Conservation (phyloP, 2,329 filamentous ascomycete species). For the Trichoderma citrinoviride region DNA sequence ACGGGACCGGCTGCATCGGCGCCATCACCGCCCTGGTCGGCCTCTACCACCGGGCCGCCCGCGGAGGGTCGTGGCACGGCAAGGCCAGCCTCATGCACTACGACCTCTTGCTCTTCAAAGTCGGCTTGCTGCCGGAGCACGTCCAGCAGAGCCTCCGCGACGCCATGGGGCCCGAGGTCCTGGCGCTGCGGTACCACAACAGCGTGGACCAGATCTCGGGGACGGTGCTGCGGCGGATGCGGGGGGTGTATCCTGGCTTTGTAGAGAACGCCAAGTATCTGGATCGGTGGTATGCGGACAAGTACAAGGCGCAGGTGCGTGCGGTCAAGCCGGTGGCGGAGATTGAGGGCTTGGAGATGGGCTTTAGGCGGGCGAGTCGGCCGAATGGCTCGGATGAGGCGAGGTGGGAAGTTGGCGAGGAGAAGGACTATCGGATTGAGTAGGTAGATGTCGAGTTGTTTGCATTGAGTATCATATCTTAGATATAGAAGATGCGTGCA, state of each 20-base stretch:
- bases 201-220: slow-evolving; percentile 65
- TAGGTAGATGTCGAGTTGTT: slow-evolving; percentile 9
- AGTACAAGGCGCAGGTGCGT: slow-evolving; percentile 41
- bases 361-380: slow-evolving; percentile 44
- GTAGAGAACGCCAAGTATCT: slow-evolving; percentile 48
- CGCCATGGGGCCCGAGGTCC: slow-evolving; percentile 52
- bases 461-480: background rate
- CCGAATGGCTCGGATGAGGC: slow-evolving; percentile 58
- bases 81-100: slow-evolving; percentile 65
- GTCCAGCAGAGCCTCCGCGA: slow-evolving; percentile 53
- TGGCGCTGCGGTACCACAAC: slow-evolving; percentile 56
- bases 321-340: slow-evolving; percentile 46
- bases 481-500: no score
- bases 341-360: slow-evolving; percentile 43
- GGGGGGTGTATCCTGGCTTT: slow-evolving; percentile 51
- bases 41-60: slow-evolving; percentile 59
- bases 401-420: slow-evolving; percentile 53
- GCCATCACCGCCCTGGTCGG: slow-evolving; percentile 64
- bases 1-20: slow-evolving; percentile 70
- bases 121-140: slow-evolving; percentile 54
- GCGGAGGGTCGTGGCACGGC: slow-evolving; percentile 65
- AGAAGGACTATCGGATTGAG: slow-evolving; percentile 32
- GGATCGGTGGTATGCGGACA: slow-evolving; percentile 48
- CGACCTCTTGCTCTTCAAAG: slow-evolving; percentile 61
- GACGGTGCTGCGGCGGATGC: slow-evolving; percentile 55